These are phyloP conservation scores for Trypanosomatidae sp. DNA, from an alignment of 208 protist genomes.

Conservation along the genomic window DNA sequence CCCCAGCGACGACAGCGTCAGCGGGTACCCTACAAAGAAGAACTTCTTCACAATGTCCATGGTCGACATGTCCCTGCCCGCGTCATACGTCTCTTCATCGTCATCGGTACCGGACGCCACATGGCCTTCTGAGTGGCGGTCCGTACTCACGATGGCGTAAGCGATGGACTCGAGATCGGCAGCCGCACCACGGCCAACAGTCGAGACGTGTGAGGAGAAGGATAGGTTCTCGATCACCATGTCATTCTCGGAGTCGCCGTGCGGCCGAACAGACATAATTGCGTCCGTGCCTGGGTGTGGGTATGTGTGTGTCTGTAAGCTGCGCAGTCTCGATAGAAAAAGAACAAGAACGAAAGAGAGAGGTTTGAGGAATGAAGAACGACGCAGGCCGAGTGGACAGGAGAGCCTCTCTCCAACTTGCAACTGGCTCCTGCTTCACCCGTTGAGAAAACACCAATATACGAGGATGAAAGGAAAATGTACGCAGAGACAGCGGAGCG, in stretches of 20 bases:
- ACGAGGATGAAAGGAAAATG: background rate
- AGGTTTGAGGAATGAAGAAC: background rate
- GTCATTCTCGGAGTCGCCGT: slow-evolving; percentile 26
- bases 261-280: slow-evolving; percentile 8
- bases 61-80: slow-evolving; percentile 30
- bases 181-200: slow-evolving; percentile 19
- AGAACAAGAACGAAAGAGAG: background rate
- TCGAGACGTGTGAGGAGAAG: slow-evolving; percentile 33
- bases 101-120: background rate
- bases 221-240: slow-evolving; percentile 39
- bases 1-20: slow-evolving; percentile 64
- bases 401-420: background rate
- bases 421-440: background rate
- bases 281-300: background rate
- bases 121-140: slow-evolving; percentile 14
- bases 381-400: background rate
- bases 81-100: slow-evolving; percentile 13
- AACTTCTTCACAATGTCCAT: slow-evolving; percentile 57
- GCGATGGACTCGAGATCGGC: slow-evolving; percentile 33
- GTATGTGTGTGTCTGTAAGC: background rate
- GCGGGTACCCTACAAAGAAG: slow-evolving; percentile 62
- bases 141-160: slow-evolving; percentile 18
- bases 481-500: background rate
- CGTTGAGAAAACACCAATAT: background rate
- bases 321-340: background rate